These are phyloP conservation scores for Chenopodium quinoa DNA, from an alignment of 148 eudicot genomes.

Conservation along the genomic window DNA sequence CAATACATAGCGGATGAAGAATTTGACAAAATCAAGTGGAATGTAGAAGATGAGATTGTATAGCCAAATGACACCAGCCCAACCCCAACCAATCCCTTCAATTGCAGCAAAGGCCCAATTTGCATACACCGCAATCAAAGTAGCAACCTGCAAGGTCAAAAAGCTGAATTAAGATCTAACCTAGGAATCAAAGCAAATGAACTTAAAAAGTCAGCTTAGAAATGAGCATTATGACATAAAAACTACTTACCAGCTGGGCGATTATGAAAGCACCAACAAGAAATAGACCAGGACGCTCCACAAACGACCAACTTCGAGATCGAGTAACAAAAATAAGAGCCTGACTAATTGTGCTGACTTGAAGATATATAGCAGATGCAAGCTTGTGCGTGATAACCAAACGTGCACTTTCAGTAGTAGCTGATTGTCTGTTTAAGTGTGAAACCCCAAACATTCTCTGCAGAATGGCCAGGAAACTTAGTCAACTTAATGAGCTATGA, in stretches of 20 bases:
- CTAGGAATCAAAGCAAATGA: neutral
- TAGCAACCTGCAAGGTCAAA: constrained; percentile 63
- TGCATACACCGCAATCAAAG: constrained; percentile 94
- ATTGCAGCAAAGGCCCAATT: constrained; percentile 90
- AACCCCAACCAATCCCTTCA: constrained; percentile 99
- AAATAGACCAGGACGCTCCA: constrained; percentile 85
- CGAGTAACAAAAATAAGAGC: constrained; percentile 96
- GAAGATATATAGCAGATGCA: constrained; percentile 96
- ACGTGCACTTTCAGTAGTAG: constrained; percentile 37
- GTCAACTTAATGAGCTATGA: constrained; percentile 4
- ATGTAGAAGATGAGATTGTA: constrained; percentile 71
- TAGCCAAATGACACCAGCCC: constrained; percentile 99
- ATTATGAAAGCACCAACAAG: constrained; percentile 71
- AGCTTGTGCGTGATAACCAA: constrained; percentile 52
- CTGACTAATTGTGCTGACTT: constrained; percentile 97
- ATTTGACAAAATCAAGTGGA: constrained; percentile 90
- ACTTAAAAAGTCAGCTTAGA: too few relatives aligned
- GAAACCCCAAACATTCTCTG: constrained; percentile 88
- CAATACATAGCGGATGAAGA: constrained; percentile 72
- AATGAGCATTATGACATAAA: neutral
- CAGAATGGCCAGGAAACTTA: constrained; percentile 13
- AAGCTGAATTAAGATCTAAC: neutral
- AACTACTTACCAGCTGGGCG: constrained; percentile 76
- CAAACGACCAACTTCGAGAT: constrained; percentile 87
- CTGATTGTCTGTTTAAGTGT: constrained; percentile 75